phyloP scores from a whole-genome alignment of 805 yeast species.

The Spathaspora gorwiae region DNA sequence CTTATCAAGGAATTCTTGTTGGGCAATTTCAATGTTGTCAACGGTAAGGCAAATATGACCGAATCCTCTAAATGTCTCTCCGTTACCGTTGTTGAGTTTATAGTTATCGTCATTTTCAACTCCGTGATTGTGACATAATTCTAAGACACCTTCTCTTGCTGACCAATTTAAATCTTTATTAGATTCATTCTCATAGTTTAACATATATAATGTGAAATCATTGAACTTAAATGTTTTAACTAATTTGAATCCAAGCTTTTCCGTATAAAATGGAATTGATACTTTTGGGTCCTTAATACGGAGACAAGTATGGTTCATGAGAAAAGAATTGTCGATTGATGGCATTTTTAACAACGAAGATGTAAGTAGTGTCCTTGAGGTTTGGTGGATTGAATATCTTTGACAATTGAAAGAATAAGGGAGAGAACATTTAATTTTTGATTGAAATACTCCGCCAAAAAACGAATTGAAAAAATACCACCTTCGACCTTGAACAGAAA shows the following conservation, averaged over 20 bases:
- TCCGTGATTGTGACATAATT: constrained; percentile 78
- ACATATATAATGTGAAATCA: constrained; percentile 64
- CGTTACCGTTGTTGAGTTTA: constrained; percentile 74
- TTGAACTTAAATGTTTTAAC: constrained; percentile 48
- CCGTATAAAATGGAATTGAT: constrained; percentile 68
- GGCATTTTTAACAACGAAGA: constrained; percentile 18
- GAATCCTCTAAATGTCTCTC: constrained; percentile 80
- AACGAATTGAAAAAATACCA: no score
- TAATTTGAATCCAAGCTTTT: constrained; percentile 69
- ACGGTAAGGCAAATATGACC: constrained; percentile 92
- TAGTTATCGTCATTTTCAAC: constrained; percentile 54
- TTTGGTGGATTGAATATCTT: no score
- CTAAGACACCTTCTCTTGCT: constrained; percentile 66
- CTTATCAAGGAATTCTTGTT: constrained; percentile 50
- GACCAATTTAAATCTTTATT: constrained; percentile 35
- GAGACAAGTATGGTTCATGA: constrained; percentile 67
- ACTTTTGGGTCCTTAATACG: constrained; percentile 78
- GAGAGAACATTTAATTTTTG: no score
- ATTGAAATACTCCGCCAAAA: no score
- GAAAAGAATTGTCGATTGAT: constrained; percentile 30
- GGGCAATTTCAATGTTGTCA: constrained; percentile 64
- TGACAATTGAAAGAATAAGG: no score
- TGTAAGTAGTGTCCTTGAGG: background rate
- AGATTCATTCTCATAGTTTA: constrained; percentile 51
- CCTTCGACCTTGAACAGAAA: no score